Base-by-base conservation (phyloP, 2,329 filamentous ascomycete genomes). In the Arthrobotrys conoides region DNA sequence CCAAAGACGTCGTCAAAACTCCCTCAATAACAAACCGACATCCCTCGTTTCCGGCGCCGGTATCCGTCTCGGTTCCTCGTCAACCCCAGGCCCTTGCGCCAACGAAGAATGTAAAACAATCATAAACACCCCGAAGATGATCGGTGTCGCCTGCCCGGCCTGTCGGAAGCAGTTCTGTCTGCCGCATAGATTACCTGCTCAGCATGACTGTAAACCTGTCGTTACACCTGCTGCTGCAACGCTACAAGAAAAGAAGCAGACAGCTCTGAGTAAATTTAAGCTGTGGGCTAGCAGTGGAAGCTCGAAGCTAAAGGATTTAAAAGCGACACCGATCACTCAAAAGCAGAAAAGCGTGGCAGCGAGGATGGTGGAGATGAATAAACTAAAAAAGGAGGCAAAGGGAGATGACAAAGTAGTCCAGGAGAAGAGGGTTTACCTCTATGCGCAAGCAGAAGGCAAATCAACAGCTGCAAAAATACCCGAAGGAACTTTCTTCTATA, bases 351-450 rank as follows among this genome's bases (percentile, higher is more conserved):
- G 1, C 88, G 88, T 91, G 0, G 88, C 91, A 0, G 89, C 90
- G 61, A 88, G 91, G 1, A 81, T 92, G 18, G 86, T 90, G 1
- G 92, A 91, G 5, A 87, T 95, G 5, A 93, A 93, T 80, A 89
- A 88, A 9, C 86, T 99, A 49, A 97, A 97, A 86, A 92, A 91
- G 83, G 90, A 89, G 0, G 95, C 96, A 1, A 97, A 97, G 85
- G 96, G 96, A 0, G 95, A 98, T 80, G 90, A 90, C 9, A 95
- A 93, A 82, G 85, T 97, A 0, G 87, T 93, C 0, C 84, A 87
- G 0, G 93, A 97, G 80, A 97, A 96, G 86, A 87, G 96, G n/a
- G 86, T 99, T 0, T 98, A 98, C 83, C 83, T 99, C 0, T 91
- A 92, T 83, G 93, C 97, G 18, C 95, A 98, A 83, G 96, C 95